Evolutionary conservation across 2,329 filamentous ascomycete species (phyloP), one percentile per base, ranked within the genome.

Genomic region (Fusarium globosum): DNA sequence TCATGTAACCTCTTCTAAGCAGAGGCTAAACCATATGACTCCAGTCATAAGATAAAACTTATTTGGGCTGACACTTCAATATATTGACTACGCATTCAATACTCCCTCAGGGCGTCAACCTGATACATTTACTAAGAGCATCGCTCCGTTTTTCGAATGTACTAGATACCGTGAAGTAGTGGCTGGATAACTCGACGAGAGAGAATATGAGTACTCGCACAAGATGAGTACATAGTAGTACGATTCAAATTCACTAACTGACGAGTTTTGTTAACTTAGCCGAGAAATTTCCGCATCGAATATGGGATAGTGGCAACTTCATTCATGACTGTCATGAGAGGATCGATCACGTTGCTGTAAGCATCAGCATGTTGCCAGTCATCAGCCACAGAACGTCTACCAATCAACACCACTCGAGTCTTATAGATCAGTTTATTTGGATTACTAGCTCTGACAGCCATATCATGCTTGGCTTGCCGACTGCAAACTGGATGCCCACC

Each of bases 261-360:
- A 7, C 2, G 2, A n/a, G n/a, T 16, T 7, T 12, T 38, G 0
- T 4, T 5, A 6, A 13, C 11, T 5, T 11, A 7, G 1, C 13
- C 2, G 11, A 41, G 20, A n/a, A n/a, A 11, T 55, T 55, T 39
- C 6, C 7, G 23, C 11, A 7, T 8, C 15, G 20, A 7, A 38
- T 12, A 16, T 11, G 18, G 18, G 18, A 9, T 20, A 8, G 11
- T 28, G 33, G 20, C 7, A 3, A n/a, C 38, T 28, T 39, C 36
- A 23, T n/a, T 45, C n/a, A 26, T 13, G n/a, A 63, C 56, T 68
- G 64, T 15, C 38, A 33, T 49, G 13, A n/a, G 18, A 53, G 21
- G 1, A 13, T 46, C 11, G 33, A 39, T 55, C 35, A 55, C 28
- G 36, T n/a, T 11, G 35, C 23, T 11, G 14, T n/a, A 28, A 53